Conservation (phyloP, 352 stramenopile genomes). For the Phytopythium vexans region DNA sequence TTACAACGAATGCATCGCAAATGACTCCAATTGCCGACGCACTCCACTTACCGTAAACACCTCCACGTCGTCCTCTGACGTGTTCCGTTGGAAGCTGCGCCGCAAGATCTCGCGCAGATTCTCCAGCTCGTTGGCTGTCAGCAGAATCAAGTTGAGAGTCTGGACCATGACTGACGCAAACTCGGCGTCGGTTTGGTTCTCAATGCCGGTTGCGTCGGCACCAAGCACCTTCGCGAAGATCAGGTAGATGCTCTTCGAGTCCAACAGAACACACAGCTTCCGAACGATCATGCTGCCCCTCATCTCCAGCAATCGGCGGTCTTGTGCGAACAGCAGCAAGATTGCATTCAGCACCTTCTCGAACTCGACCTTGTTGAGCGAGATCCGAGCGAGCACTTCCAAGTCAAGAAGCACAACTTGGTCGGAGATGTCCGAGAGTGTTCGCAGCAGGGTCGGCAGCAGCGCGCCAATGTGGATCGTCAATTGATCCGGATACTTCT, state of each 20-base stretch:
- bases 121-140: constrained; percentile 97
- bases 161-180: constrained; percentile 99
- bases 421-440: constrained; percentile 95
- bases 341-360: constrained; percentile 94
- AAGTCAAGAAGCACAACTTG: constrained; percentile 96
- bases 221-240: constrained; percentile 96
- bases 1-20: constrained; percentile 2
- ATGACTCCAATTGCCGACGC: neutral
- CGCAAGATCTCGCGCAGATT: constrained; percentile 77
- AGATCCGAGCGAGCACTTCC: constrained; percentile 96
- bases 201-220: constrained; percentile 37
- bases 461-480: constrained; percentile 90
- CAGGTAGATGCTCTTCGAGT: constrained; percentile 98
- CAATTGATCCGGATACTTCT: constrained; percentile 95
- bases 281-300: constrained; percentile 97
- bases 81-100: constrained; percentile 68
- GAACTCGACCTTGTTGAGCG: constrained; percentile 89
- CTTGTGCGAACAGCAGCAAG: constrained; percentile 92
- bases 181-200: constrained; percentile 79
- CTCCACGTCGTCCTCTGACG: constrained; percentile 70
- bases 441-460: constrained; percentile 94
- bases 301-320: constrained; percentile 87
- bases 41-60: constrained; percentile 62
- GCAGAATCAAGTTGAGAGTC: constrained; percentile 98
- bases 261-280: constrained; percentile 97